Conservation (phyloP, 805 yeast genomes). For the Starmera amethionina region DNA sequence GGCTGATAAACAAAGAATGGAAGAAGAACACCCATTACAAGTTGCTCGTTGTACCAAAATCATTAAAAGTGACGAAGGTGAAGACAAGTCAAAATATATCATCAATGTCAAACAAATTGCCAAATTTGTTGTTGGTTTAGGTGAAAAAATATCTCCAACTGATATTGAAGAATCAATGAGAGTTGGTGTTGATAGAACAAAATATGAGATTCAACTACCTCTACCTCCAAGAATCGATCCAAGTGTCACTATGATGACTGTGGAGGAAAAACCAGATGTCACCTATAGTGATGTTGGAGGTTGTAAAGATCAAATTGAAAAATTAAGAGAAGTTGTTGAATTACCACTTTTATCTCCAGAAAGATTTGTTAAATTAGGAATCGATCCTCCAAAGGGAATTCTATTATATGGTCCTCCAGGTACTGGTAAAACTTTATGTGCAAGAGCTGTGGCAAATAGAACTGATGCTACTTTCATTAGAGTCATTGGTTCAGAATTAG, state of each 20-base stretch:
- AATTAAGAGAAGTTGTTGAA: slow-evolving; percentile 92
- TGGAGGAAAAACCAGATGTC: slow-evolving; percentile 98
- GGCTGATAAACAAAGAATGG: slow-evolving; percentile 91
- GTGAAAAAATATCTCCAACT: slow-evolving; percentile 95
- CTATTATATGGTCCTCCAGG: slow-evolving; percentile 97
- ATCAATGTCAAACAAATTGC: slow-evolving; percentile 97
- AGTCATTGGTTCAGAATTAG: slow-evolving; percentile 96
- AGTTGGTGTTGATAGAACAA: slow-evolving; percentile 96
- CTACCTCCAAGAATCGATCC: slow-evolving; percentile 98
- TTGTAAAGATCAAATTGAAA: slow-evolving; percentile 96
- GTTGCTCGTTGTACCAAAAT: slow-evolving; percentile 98
- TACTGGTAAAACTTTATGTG: slow-evolving; percentile 96
- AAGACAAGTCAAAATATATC: slow-evolving; percentile 85
- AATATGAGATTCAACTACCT: slow-evolving; percentile 94
- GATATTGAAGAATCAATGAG: slow-evolving; percentile 99
- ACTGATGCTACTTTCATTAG: slow-evolving; percentile 98
- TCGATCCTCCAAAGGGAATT: slow-evolving; percentile 98
- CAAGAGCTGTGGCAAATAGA: slow-evolving; percentile 98
- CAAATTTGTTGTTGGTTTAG: slow-evolving; percentile 92
- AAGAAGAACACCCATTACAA: slow-evolving; percentile 91
- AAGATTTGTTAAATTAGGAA: slow-evolving; percentile 91
- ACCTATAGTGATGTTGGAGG: slow-evolving; percentile 99
- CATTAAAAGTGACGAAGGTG: slow-evolving; percentile 55
- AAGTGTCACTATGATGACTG: slow-evolving; percentile 98
- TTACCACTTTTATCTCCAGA: slow-evolving; percentile 91